These are phyloP conservation scores for Globisporangium megalacanthum DNA, from an alignment of 352 stramenopile genomes.

Conservation along the genomic window DNA sequence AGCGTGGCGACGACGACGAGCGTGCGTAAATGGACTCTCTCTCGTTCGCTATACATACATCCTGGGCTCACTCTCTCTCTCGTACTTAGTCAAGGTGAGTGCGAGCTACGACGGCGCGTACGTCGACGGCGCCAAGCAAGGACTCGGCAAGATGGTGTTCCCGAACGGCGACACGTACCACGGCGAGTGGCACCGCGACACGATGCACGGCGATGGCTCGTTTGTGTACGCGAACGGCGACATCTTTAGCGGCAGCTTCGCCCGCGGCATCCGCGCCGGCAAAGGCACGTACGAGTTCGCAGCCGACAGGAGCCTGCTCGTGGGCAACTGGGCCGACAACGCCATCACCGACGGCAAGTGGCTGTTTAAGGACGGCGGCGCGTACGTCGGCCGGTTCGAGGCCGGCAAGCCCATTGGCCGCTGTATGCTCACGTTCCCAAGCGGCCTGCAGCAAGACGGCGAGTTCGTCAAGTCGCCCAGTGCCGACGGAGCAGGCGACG, in stretches of 20 bases:
- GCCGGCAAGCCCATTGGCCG: slow-evolving; percentile 81
- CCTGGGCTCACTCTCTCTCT: background rate
- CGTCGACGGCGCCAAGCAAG: slow-evolving; percentile 75
- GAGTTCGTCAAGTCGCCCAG: slow-evolving; percentile 64
- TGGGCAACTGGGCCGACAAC: slow-evolving; percentile 84
- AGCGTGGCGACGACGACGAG: slow-evolving; percentile 56
- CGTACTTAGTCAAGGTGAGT: slow-evolving; percentile 45
- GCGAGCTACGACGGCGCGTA: slow-evolving; percentile 86
- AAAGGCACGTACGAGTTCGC: slow-evolving; percentile 89
- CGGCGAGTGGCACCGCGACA: slow-evolving; percentile 82
- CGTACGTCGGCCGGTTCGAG: slow-evolving; percentile 82
- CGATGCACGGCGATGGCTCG: slow-evolving; percentile 88
- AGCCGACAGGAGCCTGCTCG: slow-evolving; percentile 73
- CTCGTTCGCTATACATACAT: background rate
- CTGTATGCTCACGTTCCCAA: slow-evolving; percentile 85
- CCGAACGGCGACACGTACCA: slow-evolving; percentile 88
- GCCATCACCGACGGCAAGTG: slow-evolving; percentile 88
- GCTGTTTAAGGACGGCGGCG: slow-evolving; percentile 87
- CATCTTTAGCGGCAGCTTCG: slow-evolving; percentile 88
- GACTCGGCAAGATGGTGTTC: slow-evolving; percentile 90
- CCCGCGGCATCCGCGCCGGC: slow-evolving; percentile 72
- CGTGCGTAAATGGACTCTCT: slow-evolving; percentile 13
- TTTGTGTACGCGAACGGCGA: slow-evolving; percentile 90
- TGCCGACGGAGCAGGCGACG: slow-evolving; percentile 44
- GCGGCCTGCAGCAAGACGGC: slow-evolving; percentile 80